Conservation (phyloP, 305 asterid genomes). For the Solanum hybrid region DNA sequence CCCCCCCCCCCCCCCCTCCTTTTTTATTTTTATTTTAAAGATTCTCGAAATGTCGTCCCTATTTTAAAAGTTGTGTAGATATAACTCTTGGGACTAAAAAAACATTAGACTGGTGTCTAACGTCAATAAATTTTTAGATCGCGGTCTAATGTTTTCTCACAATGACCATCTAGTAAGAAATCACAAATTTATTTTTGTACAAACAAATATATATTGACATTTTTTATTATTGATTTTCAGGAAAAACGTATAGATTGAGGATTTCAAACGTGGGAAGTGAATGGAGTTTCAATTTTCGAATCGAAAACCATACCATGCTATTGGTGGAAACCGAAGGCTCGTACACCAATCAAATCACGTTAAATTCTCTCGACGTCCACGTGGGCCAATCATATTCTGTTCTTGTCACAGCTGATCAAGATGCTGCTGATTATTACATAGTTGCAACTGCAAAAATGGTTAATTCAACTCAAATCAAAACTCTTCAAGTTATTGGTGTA, state of each 20-base stretch:
- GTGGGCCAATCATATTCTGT: conserved; percentile 80
- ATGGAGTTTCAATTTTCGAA: conserved; percentile 57
- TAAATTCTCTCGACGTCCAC: conserved; percentile 63
- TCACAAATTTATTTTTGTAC: background rate
- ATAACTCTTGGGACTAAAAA: background rate
- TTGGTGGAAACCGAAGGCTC: conserved; percentile 75
- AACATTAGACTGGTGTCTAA: background rate
- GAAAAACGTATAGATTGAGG: conserved; percentile 58
- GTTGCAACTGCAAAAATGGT: conserved; percentile 57
- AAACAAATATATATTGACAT: background rate
- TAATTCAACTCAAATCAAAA: conserved; percentile 5
- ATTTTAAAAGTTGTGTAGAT: background rate
- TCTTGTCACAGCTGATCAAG: conserved; percentile 55
- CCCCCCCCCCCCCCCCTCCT: background rate
- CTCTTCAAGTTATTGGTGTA: conserved; percentile 36
- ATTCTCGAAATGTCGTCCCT: background rate
- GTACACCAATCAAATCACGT: conserved; percentile 43
- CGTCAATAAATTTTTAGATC: background rate
- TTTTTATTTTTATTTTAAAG: too few species aligned
- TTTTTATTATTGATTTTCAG: conserved; percentile 12
- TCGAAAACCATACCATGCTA: conserved; percentile 52
- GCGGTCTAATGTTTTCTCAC: background rate
- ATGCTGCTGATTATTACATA: conserved; percentile 34
- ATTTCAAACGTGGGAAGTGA: conserved; percentile 53
- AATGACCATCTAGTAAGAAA: background rate